Evolutionary conservation across 805 yeast genomes (phyloP).

Genomic region (Ogataea methanolica): DNA sequence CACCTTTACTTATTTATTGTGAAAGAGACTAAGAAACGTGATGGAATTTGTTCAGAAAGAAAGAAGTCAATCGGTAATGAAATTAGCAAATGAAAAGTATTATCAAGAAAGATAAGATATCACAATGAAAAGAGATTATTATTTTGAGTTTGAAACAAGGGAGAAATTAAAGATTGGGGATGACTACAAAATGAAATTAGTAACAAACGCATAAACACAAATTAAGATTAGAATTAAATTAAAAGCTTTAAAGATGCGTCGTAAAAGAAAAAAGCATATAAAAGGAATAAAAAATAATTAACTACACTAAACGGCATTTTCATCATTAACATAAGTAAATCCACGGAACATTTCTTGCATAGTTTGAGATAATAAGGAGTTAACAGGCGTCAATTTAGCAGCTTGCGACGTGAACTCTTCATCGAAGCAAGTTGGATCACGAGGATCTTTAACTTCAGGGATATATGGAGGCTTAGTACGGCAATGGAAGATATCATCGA

Average conservation of each 20-base stretch:
- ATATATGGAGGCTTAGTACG: slow-evolving; percentile 83
- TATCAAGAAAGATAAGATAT: too few relatives aligned
- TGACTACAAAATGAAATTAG: background rate
- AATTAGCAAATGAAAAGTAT: too few relatives aligned
- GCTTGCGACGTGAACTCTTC: slow-evolving; percentile 92
- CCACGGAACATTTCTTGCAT: slow-evolving; percentile 98
- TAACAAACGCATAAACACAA: background rate
- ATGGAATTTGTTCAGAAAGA: too few relatives aligned
- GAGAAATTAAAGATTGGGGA: too few relatives aligned
- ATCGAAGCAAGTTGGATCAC: slow-evolving; percentile 91
- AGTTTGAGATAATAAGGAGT: slow-evolving; percentile 74
- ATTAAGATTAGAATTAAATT: background rate
- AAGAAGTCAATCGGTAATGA: too few relatives aligned
- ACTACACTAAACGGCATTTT: slow-evolving; percentile 20
- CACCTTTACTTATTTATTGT: too few relatives aligned
- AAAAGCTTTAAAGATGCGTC: background rate
- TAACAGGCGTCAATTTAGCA: slow-evolving; percentile 92
- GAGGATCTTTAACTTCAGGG: slow-evolving; percentile 82
- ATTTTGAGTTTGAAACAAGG: too few relatives aligned
- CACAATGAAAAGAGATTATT: too few relatives aligned
- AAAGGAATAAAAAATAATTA: background rate
- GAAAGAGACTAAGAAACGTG: too few relatives aligned
- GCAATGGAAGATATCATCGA: slow-evolving; percentile 74
- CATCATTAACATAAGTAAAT: slow-evolving; percentile 80
- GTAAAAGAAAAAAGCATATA: background rate